Conservation (phyloP, 129 eudicot species). For the Deinandra increscens region DNA sequence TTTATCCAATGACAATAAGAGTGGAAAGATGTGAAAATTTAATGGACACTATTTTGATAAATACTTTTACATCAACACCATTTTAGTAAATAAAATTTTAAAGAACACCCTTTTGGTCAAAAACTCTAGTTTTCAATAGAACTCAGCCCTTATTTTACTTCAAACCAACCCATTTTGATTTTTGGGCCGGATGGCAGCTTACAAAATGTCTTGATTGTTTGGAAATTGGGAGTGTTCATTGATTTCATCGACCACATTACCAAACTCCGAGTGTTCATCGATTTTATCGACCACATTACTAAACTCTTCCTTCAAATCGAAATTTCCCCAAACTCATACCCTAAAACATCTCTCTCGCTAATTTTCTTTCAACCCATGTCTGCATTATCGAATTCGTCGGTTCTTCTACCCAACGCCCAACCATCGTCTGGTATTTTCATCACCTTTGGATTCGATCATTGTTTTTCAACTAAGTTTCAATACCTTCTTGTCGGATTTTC, state of each 20-base stretch:
- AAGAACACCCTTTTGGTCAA: too few species aligned
- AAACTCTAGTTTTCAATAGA: too few species aligned
- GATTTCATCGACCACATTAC: slow-evolving; percentile 32
- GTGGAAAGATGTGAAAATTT: too few species aligned
- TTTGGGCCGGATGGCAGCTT: too few species aligned
- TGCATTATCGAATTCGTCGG: slow-evolving; percentile 44
- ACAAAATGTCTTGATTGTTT: too few species aligned
- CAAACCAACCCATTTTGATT: too few species aligned
- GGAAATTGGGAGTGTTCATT: background rate
- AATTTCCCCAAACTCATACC: slow-evolving; percentile 4
- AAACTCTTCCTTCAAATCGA: slow-evolving; percentile 16
- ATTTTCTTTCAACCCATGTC: slow-evolving; percentile 40
- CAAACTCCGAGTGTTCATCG: slow-evolving; percentile 10
- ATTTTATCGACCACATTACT: slow-evolving; percentile 29
- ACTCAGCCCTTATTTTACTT: too few species aligned
- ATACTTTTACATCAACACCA: too few species aligned
- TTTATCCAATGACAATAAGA: too few species aligned
- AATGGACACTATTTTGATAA: too few species aligned
- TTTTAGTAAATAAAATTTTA: too few species aligned
- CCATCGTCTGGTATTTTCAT: slow-evolving; percentile 40
- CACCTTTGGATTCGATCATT: background rate
- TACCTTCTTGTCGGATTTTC: background rate
- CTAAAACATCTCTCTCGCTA: slow-evolving; percentile 13
- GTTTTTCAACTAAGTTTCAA: background rate
- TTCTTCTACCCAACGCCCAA: slow-evolving; percentile 35